Evolutionary conservation across 768 basidiomycete species (phyloP), one percentile per base, ranked within the genome.

Genomic region (Lyophyllum atratum): DNA sequence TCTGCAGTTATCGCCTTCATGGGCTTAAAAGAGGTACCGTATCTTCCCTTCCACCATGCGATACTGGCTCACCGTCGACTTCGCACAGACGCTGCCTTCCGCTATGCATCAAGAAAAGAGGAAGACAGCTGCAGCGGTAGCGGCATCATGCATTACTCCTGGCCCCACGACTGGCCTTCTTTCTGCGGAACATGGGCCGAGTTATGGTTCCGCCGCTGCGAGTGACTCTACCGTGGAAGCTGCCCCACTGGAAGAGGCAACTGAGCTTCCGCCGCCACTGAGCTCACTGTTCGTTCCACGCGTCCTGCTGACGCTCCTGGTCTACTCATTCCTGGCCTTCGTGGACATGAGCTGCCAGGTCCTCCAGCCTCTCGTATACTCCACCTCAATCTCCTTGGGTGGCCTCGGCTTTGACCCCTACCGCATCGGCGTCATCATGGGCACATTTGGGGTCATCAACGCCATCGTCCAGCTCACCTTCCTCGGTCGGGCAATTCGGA

Each of bases 361-460:
- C 11, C 73, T 81, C 14, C 56, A 69, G 24, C 79, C 79, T 9
- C 69, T 81, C 46, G 69, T 79, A 39, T 80, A 73, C 54, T 85
- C 87, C 11, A 90, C 87, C 0, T 83, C 89, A 0, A 68, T 83
- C 45, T 68, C 71, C 15, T 73, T 80, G 1, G 89, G 90, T 22
- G 89, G 90, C 1, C 79, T 90, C 4, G 88, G 88, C 3, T 73
- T 92, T 39, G 71, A 77, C 22, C 86, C 90, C 0, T 78, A 80
- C 40, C 64, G 68, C 5, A 92, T 92, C 34, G 90, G 90, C 6
- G 69, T 74, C 26, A 81, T 85, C 54, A 77, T 86, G 58, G 77
- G 80, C n/a, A 55, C 68, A 4, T 80, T 74, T 57, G 85, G 85
- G 0, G 60, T 85, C 24, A 55, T 77, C 49, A 88, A 84, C 55